Percentiles rank a stretch among this genome's conserved stretches.
These are phyloP conservation scores for Abortiporus biennis DNA, from an alignment of 1,284 basidiomycete species.

Conservation along the genomic window DNA sequence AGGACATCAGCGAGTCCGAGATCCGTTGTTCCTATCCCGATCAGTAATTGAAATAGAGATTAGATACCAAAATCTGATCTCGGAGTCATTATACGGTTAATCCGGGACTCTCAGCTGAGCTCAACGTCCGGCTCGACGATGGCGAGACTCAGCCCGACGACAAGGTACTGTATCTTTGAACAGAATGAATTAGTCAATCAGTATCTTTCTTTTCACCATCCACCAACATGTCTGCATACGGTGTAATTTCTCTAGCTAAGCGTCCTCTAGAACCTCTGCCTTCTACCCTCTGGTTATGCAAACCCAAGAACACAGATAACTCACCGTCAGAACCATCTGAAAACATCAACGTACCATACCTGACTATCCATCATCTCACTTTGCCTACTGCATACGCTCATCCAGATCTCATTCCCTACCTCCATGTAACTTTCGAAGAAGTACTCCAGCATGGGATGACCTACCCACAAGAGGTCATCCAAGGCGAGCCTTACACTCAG, in stretches of 20 bases:
- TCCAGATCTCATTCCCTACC: conserved; percentile 51
- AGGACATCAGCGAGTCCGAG: no score
- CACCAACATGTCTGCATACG: conserved; percentile 26
- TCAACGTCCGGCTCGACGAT: no score
- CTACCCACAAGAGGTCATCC: conserved; percentile 70
- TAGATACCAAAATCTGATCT: no score
- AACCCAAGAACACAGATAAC: conserved; percentile 4
- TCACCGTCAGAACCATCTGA: conserved; percentile 6
- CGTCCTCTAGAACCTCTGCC: conserved; percentile 13
- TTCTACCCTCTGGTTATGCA: conserved; percentile 20
- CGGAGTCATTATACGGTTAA: no score
- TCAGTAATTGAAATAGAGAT: no score
- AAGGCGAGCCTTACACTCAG: conserved; percentile 38
- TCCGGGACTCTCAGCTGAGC: no score
- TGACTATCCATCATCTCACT: conserved; percentile 64
- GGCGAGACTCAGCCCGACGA: no score
- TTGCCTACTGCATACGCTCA: conserved; percentile 35
- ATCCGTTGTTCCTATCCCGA: no score
- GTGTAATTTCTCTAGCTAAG: conserved; percentile 15
- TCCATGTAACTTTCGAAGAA: conserved; percentile 62
- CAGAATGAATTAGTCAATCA: no score
- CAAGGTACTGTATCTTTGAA: no score
- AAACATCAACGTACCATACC: conserved; percentile 13
- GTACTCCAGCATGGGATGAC: conserved; percentile 75
- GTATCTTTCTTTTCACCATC: background rate